These are phyloP conservation scores for Eucalyptus victrix DNA, from an alignment of 345 rosid genomes.

Conservation along the genomic window DNA sequence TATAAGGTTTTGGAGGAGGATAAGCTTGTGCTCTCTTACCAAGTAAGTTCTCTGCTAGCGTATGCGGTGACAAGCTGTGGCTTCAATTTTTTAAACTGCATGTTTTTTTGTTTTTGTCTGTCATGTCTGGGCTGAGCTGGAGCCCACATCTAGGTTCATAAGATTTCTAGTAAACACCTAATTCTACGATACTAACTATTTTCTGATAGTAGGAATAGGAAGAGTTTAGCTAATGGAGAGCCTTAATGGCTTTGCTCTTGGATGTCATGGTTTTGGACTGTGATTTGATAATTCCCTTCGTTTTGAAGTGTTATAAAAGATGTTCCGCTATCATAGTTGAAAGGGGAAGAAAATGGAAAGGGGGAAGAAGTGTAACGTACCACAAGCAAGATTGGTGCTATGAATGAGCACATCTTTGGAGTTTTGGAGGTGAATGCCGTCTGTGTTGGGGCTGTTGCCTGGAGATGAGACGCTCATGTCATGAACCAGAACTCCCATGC, in stretches of 20 bases:
- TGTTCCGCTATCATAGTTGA: background rate
- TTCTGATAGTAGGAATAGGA: background rate
- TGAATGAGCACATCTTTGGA: slow-evolving; percentile 71
- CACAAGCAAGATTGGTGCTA: slow-evolving; percentile 61
- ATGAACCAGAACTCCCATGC: slow-evolving; percentile 76
- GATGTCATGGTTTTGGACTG: background rate
- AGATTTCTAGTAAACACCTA: background rate
- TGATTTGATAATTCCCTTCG: background rate
- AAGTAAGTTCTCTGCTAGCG: background rate
- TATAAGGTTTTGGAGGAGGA: background rate
- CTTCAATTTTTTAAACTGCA: background rate
- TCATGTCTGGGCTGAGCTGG: background rate
- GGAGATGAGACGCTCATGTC: slow-evolving; percentile 61
- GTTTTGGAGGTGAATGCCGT: slow-evolving; percentile 94
- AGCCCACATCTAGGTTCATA: background rate
- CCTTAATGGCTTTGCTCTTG: background rate
- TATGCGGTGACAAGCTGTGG: background rate
- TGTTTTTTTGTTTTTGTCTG: background rate
- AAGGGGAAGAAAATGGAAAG: background rate
- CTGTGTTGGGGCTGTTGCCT: slow-evolving; percentile 93
- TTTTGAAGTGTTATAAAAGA: background rate
- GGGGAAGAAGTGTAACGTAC: slow-evolving; percentile 32
- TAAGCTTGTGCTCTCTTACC: slow-evolving; percentile 10
- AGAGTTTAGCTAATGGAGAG: background rate
- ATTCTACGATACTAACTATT: background rate